These are phyloP conservation scores for Diaporthe humulicola DNA, from an alignment of 2,329 filamentous ascomycete genomes.

Conservation along the genomic window DNA sequence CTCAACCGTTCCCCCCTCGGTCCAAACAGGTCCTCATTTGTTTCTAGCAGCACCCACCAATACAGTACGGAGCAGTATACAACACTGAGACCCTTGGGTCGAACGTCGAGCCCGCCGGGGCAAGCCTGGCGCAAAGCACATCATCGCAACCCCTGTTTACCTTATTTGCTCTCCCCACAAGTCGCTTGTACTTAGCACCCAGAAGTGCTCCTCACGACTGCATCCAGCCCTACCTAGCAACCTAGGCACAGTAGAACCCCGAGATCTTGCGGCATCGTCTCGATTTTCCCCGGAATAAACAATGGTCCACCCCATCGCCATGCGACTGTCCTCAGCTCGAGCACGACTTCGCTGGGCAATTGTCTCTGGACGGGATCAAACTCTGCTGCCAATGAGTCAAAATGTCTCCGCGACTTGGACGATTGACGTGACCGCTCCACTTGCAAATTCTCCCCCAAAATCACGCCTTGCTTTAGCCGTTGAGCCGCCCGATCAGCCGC, in stretches of 20 bases:
- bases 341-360: neutral
- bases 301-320: constrained; percentile 4
- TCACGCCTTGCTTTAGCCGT: constrained; percentile 30
- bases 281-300: neutral
- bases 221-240: constrained; percentile 21
- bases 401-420: constrained; percentile 15
- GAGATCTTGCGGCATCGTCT: constrained; percentile 5
- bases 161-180: constrained; percentile 30
- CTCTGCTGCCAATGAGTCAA: constrained; percentile 15
- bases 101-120: constrained; percentile 16
- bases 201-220: constrained; percentile 14
- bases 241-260: neutral
- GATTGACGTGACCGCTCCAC: constrained; percentile 35
- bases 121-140: constrained; percentile 33
- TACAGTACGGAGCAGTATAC: no score
- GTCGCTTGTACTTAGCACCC: constrained; percentile 15
- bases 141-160: constrained; percentile 29
- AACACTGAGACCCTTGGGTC: neutral
- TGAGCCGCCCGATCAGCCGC: constrained; percentile 29
- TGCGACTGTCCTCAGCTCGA: neutral
- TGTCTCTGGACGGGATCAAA: neutral
- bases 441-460: constrained; percentile 32
- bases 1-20: neutral
- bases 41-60: neutral
- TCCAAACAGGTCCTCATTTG: constrained; percentile 15